These are phyloP conservation scores for Hymenoscyphus linearis DNA, from an alignment of 2,329 filamentous ascomycete genomes.

Conservation along the genomic window DNA sequence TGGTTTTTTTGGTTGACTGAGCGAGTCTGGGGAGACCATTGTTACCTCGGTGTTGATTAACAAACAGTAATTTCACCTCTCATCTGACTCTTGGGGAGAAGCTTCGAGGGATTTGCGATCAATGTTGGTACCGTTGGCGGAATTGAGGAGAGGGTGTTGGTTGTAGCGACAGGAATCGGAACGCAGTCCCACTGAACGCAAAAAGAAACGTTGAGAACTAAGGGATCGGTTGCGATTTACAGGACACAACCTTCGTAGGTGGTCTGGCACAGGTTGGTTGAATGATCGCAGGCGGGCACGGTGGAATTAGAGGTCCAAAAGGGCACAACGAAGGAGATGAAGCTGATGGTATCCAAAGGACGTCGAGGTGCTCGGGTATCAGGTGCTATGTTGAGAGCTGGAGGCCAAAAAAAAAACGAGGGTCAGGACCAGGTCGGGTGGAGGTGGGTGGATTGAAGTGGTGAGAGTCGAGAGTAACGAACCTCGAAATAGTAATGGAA, in stretches of 20 bases:
- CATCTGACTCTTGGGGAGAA: slow-evolving; percentile 11
- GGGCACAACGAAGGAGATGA: not conserved
- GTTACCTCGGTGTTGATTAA: slow-evolving; percentile 8
- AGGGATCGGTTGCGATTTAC: not conserved
- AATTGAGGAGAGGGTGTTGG: not conserved
- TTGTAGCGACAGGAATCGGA: slow-evolving; percentile 10
- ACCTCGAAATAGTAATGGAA: not conserved
- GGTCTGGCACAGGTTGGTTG: not conserved
- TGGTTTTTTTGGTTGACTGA: slow-evolving; percentile 28
- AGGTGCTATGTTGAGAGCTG: not conserved
- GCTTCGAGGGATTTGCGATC: not conserved
- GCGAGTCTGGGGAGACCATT: slow-evolving; percentile 12
- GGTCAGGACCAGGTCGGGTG: not conserved
- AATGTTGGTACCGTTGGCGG: not conserved
- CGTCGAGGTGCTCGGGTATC: not conserved
- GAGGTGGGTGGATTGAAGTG: not conserved
- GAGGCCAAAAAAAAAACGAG: not conserved
- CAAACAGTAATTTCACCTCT: slow-evolving; percentile 11
- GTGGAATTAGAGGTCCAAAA: not conserved
- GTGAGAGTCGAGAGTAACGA: not conserved
- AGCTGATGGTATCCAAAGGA: slow-evolving; percentile 1
- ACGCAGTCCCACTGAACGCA: slow-evolving; percentile 1
- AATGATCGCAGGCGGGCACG: not conserved
- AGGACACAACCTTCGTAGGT: not conserved
- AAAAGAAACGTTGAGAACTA: not conserved